Conservation (phyloP, 2,329 filamentous ascomycete species). For the Venturiaceae sp. region DNA sequence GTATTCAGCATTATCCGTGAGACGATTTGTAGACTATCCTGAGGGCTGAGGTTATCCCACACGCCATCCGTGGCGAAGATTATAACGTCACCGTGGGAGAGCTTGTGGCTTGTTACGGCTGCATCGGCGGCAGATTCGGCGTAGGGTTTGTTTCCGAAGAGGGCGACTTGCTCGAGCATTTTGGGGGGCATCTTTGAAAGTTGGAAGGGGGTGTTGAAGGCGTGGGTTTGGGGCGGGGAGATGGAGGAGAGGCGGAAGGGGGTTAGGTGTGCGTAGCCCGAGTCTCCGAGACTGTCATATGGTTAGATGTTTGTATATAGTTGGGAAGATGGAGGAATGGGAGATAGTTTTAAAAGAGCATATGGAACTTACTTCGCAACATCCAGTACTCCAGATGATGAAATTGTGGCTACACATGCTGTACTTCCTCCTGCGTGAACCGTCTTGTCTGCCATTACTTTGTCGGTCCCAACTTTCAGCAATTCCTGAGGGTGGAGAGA, state of each 20-base stretch:
- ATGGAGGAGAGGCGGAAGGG: slow-evolving; percentile 76
- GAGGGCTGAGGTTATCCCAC: slow-evolving; percentile 89
- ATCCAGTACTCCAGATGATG: slow-evolving; percentile 64
- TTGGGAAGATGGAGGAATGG: not conserved
- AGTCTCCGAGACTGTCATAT: slow-evolving; percentile 75
- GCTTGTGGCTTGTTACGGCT: slow-evolving; percentile 62
- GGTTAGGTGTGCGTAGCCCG: slow-evolving; percentile 80
- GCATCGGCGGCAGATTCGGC: slow-evolving; percentile 80
- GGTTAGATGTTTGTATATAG: slow-evolving; percentile 9
- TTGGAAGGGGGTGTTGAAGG: slow-evolving; percentile 96
- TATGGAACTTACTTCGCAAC: slow-evolving; percentile 59
- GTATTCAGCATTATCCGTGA: slow-evolving; percentile 64
- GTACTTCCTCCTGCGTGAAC: slow-evolving; percentile 84
- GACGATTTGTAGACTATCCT: slow-evolving; percentile 75
- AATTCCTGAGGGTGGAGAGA: slow-evolving; percentile 55
- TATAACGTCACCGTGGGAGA: slow-evolving; percentile 88
- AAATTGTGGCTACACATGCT: slow-evolving; percentile 74
- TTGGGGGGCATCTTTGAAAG: slow-evolving; percentile 76
- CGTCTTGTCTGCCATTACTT: slow-evolving; percentile 61
- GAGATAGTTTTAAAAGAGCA: not conserved
- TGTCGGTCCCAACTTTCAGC: slow-evolving; percentile 77
- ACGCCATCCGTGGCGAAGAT: slow-evolving; percentile 91
- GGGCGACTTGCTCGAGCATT: slow-evolving; percentile 67
- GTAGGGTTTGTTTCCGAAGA: slow-evolving; percentile 68
- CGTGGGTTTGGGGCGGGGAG: slow-evolving; percentile 84